A percentile compares a stretch with the other conserved stretches of the same genome.
phyloP scores from a whole-genome alignment of 2,329 filamentous ascomycete genomes.

The Conoideocrella luteorostrata region DNA sequence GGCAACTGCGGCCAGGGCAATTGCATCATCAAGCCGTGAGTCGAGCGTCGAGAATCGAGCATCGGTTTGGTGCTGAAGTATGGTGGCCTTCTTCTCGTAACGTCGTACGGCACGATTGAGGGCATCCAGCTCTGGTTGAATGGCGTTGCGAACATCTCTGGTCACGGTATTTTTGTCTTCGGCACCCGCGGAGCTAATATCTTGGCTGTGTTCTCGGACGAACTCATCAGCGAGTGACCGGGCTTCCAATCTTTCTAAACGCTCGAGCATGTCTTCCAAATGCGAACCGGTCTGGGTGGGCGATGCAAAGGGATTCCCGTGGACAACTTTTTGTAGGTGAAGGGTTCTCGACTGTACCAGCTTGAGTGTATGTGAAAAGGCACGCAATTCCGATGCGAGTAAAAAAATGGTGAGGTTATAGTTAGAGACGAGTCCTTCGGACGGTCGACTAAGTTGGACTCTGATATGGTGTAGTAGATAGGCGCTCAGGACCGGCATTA shows the following conservation, averaged over 20 bases:
- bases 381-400: slow-evolving; percentile 77
- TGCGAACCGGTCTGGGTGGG: slow-evolving; percentile 29
- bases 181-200: slow-evolving; percentile 25
- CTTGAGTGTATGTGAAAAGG: slow-evolving; percentile 73
- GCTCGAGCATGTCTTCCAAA: slow-evolving; percentile 52
- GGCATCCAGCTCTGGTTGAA: slow-evolving; percentile 80
- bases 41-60: slow-evolving; percentile 68
- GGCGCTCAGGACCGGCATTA: slow-evolving; percentile 71
- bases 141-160: slow-evolving; percentile 54
- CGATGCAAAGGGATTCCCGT: slow-evolving; percentile 38
- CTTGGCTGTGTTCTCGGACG: slow-evolving; percentile 19
- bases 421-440: slow-evolving; percentile 82
- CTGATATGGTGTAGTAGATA: slow-evolving; percentile 79
- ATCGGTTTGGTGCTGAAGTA: slow-evolving; percentile 71
- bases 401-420: slow-evolving; percentile 91
- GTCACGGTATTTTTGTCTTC: slow-evolving; percentile 39
- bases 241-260: slow-evolving; percentile 65
- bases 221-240: slow-evolving; percentile 28
- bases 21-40: slow-evolving; percentile 64
- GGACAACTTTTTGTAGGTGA: slow-evolving; percentile 70
- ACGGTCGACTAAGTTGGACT: slow-evolving; percentile 71
- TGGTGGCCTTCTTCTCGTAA: slow-evolving; percentile 81
- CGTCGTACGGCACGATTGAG: slow-evolving; percentile 81
- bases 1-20: slow-evolving; percentile 73
- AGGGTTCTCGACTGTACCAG: slow-evolving; percentile 74